A percentile compares a stretch with the other conserved stretches of the same genome.
These are phyloP conservation scores for Yarrowia osloensis DNA, from an alignment of 805 yeast species.

Conservation along the genomic window DNA sequence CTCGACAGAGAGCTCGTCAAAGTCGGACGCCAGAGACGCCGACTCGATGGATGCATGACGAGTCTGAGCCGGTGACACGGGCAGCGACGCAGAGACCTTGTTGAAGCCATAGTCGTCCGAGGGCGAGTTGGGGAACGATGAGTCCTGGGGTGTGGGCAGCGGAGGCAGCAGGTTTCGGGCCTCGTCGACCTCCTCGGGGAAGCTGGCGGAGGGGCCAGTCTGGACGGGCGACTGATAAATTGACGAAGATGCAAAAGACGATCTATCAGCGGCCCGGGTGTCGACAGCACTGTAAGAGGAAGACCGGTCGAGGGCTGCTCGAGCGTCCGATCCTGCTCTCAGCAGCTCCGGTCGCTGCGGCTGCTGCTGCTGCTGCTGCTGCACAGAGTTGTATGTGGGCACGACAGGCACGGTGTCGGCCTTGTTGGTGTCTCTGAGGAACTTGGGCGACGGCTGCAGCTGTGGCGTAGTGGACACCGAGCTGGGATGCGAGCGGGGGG, in stretches of 20 bases:
- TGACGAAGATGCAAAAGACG: conserved; percentile 20
- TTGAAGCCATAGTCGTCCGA: conserved; percentile 12
- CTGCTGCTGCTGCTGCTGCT: neutral
- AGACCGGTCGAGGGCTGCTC: neutral
- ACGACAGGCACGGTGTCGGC: conserved; percentile 7
- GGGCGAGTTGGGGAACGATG: conserved; percentile 23
- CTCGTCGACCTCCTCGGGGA: conserved; percentile 28
- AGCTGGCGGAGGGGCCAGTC: neutral
- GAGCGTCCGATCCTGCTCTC: neutral
- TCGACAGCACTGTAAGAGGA: conserved; percentile 6
- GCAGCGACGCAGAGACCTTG: neutral
- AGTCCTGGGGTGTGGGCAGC: conserved; percentile 10
- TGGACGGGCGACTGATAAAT: conserved; percentile 20
- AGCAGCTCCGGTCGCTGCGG: neutral
- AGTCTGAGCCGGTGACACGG: conserved; percentile 14
- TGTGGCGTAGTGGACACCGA: conserved; percentile 14
- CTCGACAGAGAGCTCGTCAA: conserved; percentile 18
- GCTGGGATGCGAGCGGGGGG: conserved; percentile 22
- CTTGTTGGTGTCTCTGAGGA: conserved; percentile 18
- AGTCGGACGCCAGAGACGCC: conserved; percentile 22
- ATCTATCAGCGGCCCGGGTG: conserved; percentile 9
- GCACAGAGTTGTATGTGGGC: neutral
- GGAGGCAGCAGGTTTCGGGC: conserved; percentile 29
- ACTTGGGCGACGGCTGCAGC: conserved; percentile 25
- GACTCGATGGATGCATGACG: conserved; percentile 20